These are phyloP conservation scores for Suillus fuscotomentosus DNA, from an alignment of 768 basidiomycete genomes.

Conservation along the genomic window DNA sequence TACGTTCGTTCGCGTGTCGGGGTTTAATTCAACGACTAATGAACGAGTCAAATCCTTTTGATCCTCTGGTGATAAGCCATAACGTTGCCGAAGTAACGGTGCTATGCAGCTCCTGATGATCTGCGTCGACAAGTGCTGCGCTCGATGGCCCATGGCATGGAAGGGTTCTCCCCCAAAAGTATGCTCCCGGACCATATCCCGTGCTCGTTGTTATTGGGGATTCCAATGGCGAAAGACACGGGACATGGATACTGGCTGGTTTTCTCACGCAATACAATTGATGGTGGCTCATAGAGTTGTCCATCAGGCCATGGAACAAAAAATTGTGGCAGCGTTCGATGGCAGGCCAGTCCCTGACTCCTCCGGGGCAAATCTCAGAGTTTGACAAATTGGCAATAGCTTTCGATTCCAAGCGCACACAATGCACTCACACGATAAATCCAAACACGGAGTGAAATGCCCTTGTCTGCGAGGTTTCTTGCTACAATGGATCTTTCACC, in stretches of 20 bases:
- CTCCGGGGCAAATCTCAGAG: no score
- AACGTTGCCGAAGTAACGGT: not conserved
- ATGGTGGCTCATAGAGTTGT: not conserved
- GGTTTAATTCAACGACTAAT: not conserved
- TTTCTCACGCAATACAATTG: not conserved
- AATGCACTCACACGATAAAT: not conserved
- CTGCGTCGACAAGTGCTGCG: not conserved
- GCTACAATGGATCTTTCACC: not conserved
- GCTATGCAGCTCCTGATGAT: not conserved
- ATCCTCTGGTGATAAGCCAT: not conserved
- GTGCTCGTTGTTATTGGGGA: not conserved
- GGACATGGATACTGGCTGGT: not conserved
- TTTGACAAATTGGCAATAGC: not conserved
- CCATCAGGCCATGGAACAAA: no score
- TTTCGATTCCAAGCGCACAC: not conserved
- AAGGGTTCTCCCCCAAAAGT: not conserved
- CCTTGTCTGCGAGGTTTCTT: not conserved
- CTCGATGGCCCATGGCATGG: not conserved
- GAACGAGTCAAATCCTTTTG: not conserved
- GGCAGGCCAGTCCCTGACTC: no score
- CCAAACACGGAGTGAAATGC: not conserved
- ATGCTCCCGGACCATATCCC: not conserved
- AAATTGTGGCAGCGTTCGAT: no score
- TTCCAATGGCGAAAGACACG: not conserved
- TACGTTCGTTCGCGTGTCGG: not conserved